phyloP scores from a whole-genome alignment of 495 filamentous ascomycete species.

The Coniosporium apollinis region DNA sequence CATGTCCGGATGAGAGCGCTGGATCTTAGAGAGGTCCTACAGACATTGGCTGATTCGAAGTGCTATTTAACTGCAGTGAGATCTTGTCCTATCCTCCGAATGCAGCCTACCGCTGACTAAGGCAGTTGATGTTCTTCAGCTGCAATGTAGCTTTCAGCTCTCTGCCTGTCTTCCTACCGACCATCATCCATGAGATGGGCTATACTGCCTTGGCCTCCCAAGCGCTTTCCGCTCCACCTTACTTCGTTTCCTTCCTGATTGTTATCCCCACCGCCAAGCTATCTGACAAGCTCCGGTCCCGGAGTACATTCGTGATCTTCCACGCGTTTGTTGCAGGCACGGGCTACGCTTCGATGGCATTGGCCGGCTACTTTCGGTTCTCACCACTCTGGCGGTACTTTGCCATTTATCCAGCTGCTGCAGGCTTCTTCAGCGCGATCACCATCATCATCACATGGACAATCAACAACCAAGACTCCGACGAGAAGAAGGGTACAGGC shows the following conservation, averaged over 20 bases:
- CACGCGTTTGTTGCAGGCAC: conserved; percentile 32
- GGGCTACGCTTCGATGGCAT: conserved; percentile 43
- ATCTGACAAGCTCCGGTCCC: conserved; percentile 17
- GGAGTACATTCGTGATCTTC: conserved; percentile 15
- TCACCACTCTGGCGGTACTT: conserved; percentile 29
- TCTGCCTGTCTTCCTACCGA: conserved; percentile 25
- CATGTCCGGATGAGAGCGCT: conserved; percentile 16
- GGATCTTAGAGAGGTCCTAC: conserved; percentile 34
- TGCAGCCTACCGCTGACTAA: background rate
- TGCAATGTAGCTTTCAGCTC: conserved; percentile 24
- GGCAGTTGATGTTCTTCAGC: conserved; percentile 22
- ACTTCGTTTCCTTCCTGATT: conserved; percentile 19
- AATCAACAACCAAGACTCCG: conserved; percentile 31
- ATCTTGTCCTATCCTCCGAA: conserved; percentile 1
- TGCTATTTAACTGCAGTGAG: conserved; percentile 50
- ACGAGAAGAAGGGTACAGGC: conserved; percentile 37
- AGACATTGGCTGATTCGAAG: conserved; percentile 42
- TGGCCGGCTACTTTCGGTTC: conserved; percentile 18
- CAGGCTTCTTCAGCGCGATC: conserved; percentile 45
- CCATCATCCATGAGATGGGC: conserved; percentile 23
- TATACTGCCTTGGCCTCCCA: conserved; percentile 15
- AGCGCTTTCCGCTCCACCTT: conserved; percentile 23
- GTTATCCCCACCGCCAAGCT: conserved; percentile 20
- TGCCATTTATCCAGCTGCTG: conserved; percentile 38
- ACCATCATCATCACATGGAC: conserved; percentile 50